These are phyloP conservation scores for Pinus tabuliformis DNA, from an alignment of 75 land plant species.

Conservation along the genomic window DNA sequence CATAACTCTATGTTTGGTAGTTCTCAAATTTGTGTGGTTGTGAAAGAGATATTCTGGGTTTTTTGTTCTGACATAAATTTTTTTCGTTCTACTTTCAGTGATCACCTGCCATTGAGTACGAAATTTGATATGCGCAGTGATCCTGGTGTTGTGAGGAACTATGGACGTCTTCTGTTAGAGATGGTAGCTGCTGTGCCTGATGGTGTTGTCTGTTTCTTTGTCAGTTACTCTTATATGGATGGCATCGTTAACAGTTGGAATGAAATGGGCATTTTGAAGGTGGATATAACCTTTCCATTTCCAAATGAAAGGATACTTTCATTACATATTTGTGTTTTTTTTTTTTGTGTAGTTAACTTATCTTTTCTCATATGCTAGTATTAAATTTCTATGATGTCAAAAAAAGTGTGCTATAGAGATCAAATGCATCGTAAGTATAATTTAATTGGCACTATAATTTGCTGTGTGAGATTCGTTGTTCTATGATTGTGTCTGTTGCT, in stretches of 20 bases:
- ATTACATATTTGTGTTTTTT: neutral
- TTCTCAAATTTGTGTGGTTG: neutral
- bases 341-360: neutral
- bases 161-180: conserved; percentile 92
- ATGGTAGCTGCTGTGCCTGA: conserved; percentile 99
- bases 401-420: neutral
- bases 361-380: neutral
- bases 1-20: neutral
- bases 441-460: neutral
- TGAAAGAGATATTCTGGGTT: neutral
- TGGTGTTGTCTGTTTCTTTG: conserved; percentile 98
- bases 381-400: neutral
- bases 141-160: conserved; percentile 97
- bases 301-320: neutral
- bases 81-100: conserved; percentile 47
- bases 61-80: conserved; percentile 1
- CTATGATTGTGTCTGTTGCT: neutral
- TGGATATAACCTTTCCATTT: conserved; percentile 10
- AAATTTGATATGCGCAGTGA: conserved; percentile 99
- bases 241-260: conserved; percentile 97
- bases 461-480: neutral
- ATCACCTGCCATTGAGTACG: conserved; percentile 97
- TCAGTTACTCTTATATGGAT: conserved; percentile 99
- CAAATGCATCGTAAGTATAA: neutral
- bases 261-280: conserved; percentile 96